Evolutionary conservation across 306 rosid species (phyloP).

Genomic region (Gynostemma pentaphyllum): DNA sequence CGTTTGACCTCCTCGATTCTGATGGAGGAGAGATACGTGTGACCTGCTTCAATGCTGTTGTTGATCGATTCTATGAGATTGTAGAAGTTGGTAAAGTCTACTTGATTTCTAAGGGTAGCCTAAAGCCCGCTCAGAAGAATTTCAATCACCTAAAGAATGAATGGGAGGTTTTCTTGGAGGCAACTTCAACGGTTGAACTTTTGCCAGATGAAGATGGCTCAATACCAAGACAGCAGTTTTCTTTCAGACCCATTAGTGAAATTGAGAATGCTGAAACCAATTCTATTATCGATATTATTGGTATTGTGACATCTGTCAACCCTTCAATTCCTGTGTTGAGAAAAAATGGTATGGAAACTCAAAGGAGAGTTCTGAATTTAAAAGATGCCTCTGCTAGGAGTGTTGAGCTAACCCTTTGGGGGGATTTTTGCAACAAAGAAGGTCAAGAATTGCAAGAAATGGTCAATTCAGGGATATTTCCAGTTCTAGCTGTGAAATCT

Average conservation of each 20-base stretch:
- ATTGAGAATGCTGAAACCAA: slow-evolving; percentile 69
- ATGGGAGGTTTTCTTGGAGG: slow-evolving; percentile 85
- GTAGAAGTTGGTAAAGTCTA: slow-evolving; percentile 89
- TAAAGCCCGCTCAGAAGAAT: slow-evolving; percentile 89
- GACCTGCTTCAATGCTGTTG: slow-evolving; percentile 93
- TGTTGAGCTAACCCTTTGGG: slow-evolving; percentile 91
- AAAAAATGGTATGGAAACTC: slow-evolving; percentile 98
- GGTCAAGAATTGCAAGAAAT: slow-evolving; percentile 81
- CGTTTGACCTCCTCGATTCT: slow-evolving; percentile 92
- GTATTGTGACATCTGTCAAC: slow-evolving; percentile 62
- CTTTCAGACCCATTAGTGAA: slow-evolving; percentile 72
- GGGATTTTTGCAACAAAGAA: slow-evolving; percentile 91
- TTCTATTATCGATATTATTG: slow-evolving; percentile 71
- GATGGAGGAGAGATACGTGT: slow-evolving; percentile 95
- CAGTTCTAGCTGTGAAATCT: slow-evolving; percentile 80
- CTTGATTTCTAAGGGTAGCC: slow-evolving; percentile 82
- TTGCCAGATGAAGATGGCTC: slow-evolving; percentile 88
- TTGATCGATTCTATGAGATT: slow-evolving; percentile 67
- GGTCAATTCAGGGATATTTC: slow-evolving; percentile 43
- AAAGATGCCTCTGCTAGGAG: slow-evolving; percentile 74
- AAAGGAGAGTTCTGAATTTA: slow-evolving; percentile 64
- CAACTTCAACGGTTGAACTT: slow-evolving; percentile 64
- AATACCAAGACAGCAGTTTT: slow-evolving; percentile 80
- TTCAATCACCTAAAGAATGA: slow-evolving; percentile 92
- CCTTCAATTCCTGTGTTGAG: slow-evolving; percentile 89